Evolutionary conservation across 805 yeast species (phyloP).

Genomic region (Metschnikowia colocasiae): DNA sequence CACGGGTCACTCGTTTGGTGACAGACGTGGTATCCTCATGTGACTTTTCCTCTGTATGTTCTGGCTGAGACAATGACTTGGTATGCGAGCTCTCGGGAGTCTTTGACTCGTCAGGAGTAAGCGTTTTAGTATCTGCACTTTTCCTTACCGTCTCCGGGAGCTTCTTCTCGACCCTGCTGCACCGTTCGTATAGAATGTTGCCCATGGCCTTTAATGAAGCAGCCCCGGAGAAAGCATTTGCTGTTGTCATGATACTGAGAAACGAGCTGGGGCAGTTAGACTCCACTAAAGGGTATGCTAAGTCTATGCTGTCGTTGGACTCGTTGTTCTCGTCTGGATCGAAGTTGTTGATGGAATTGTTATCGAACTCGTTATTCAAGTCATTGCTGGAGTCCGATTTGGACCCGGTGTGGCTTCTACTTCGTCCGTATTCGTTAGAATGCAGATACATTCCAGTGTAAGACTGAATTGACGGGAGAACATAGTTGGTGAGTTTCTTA

Average conservation of each 20-base stretch:
- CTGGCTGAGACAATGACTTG: neutral
- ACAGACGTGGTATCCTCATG: neutral
- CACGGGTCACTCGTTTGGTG: neutral
- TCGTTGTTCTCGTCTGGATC: neutral
- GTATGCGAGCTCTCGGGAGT: neutral
- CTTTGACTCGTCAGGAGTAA: neutral
- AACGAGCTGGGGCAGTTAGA: constrained; percentile 25
- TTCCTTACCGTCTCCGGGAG: neutral
- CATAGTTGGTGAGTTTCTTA: constrained; percentile 15
- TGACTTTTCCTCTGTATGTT: neutral
- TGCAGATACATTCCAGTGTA: constrained; percentile 2
- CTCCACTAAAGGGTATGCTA: constrained; percentile 25
- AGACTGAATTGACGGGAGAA: constrained; percentile 17
- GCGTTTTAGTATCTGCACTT: neutral
- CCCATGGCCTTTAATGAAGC: constrained; percentile 15
- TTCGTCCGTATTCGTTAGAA: neutral
- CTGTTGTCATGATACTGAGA: constrained; percentile 28
- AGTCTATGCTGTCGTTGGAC: constrained; percentile 26
- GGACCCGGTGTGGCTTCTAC: neutral
- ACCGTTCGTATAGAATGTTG: constrained; percentile 9
- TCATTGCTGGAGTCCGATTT: neutral
- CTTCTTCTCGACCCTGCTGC: constrained; percentile 1
- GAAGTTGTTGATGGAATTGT: neutral
- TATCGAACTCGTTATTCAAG: neutral
- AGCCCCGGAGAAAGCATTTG: constrained; percentile 29